Conservation (phyloP, 495 filamentous ascomycete genomes). For the Aspergillus baeticus region DNA sequence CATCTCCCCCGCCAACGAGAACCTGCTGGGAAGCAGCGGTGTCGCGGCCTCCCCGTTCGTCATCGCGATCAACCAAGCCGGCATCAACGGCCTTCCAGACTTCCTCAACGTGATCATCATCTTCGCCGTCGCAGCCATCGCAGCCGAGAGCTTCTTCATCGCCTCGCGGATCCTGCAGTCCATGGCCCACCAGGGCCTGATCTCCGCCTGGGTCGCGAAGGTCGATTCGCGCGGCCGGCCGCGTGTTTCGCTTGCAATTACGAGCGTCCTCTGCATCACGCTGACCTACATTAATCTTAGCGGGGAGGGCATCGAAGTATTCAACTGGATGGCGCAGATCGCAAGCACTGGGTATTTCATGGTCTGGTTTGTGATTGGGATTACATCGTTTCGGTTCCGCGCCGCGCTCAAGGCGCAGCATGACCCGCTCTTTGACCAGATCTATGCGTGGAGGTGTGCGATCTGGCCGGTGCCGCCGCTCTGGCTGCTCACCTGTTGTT, state of each 20-base stretch:
- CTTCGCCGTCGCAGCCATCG: slow-evolving; percentile 28
- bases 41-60: slow-evolving; percentile 35
- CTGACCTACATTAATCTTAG: slow-evolving; percentile 30
- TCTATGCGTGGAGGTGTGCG: slow-evolving; percentile 28
- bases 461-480: slow-evolving; percentile 30
- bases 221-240: slow-evolving; percentile 30
- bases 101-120: slow-evolving; percentile 33
- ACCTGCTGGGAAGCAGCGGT: slow-evolving; percentile 20
- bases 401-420: slow-evolving; percentile 30
- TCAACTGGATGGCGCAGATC: slow-evolving; percentile 27
- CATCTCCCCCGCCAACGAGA: slow-evolving; percentile 25
- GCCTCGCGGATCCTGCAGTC: slow-evolving; percentile 28
- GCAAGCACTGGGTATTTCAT: slow-evolving; percentile 31
- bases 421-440: slow-evolving; percentile 20
- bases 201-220: slow-evolving; percentile 19
- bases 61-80: slow-evolving; percentile 28
- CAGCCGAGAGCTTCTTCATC: slow-evolving; percentile 28
- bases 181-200: slow-evolving; percentile 28
- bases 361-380: slow-evolving; percentile 30
- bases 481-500: slow-evolving; percentile 20
- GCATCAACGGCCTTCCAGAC: slow-evolving; percentile 25
- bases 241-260: slow-evolving; percentile 19
- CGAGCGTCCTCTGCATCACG: slow-evolving; percentile 18
- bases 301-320: slow-evolving; percentile 13
- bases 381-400: slow-evolving; percentile 30